These are phyloP conservation scores for Blastomyces percursus DNA, from an alignment of 2,329 filamentous ascomycete species.

Conservation along the genomic window DNA sequence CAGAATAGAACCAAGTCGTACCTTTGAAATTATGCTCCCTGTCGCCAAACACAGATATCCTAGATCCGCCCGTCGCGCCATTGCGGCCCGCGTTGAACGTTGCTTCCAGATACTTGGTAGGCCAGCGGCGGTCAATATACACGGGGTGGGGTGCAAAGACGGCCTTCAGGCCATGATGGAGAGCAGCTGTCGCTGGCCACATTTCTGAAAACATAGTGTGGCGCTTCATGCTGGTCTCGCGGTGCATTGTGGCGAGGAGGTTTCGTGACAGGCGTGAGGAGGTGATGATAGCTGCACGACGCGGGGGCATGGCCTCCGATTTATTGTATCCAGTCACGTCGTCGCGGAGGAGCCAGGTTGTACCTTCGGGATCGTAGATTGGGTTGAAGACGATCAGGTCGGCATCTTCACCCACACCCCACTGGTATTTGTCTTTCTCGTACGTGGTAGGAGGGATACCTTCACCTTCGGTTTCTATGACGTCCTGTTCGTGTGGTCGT, in stretches of 20 bases:
- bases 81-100: conserved; percentile 72
- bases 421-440: conserved; percentile 69
- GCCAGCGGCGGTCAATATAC: conserved; percentile 81
- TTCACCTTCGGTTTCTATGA: conserved; percentile 62
- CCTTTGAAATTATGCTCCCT: conserved; percentile 82
- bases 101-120: conserved; percentile 60
- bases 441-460: conserved; percentile 59
- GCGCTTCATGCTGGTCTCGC: conserved; percentile 71
- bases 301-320: conserved; percentile 49
- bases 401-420: conserved; percentile 84
- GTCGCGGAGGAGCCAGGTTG: conserved; percentile 69
- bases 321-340: conserved; percentile 79
- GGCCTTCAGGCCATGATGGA: conserved; percentile 88
- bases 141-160: conserved; percentile 84
- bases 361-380: conserved; percentile 79
- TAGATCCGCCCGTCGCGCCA: conserved; percentile 61
- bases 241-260: conserved; percentile 78
- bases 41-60: conserved; percentile 66
- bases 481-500: conserved; percentile 57
- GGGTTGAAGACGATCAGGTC: conserved; percentile 88
- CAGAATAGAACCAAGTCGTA: conserved; percentile 86
- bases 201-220: conserved; percentile 93
- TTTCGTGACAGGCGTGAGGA: conserved; percentile 71
- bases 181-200: conserved; percentile 79
- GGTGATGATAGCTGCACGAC: conserved; percentile 80